Evolutionary conservation across 192 early-diverging fungal species (phyloP).

Genomic region (Coemansia sp.): DNA sequence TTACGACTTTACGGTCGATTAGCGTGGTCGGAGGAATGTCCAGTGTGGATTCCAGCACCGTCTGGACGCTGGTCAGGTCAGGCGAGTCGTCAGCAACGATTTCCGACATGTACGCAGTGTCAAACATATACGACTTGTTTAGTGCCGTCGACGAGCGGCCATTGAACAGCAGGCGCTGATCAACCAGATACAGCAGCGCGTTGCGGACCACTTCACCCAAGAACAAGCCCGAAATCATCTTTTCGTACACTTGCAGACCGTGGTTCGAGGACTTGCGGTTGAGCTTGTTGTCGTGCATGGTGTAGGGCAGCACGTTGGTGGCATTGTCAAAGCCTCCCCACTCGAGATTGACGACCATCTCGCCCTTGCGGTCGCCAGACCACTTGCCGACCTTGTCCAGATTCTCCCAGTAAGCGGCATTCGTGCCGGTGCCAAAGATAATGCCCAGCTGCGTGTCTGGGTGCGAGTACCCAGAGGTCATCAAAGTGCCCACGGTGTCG

Average conservation of each 20-base stretch:
- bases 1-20: conserved; percentile 69
- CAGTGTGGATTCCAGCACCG: conserved; percentile 54
- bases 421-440: conserved; percentile 93
- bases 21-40: conserved; percentile 58
- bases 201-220: conserved; percentile 87
- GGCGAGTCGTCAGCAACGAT: conserved; percentile 56
- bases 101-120: conserved; percentile 63
- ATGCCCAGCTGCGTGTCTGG: conserved; percentile 77
- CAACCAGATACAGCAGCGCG: conserved; percentile 75
- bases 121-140: conserved; percentile 59
- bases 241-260: conserved; percentile 88
- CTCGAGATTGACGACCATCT: conserved; percentile 96
- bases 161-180: conserved; percentile 72
- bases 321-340: conserved; percentile 83
- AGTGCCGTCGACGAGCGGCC: conserved; percentile 60
- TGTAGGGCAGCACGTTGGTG: conserved; percentile 73
- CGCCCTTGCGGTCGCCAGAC: conserved; percentile 54
- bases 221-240: conserved; percentile 94
- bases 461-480: conserved; percentile 83
- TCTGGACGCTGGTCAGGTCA: conserved; percentile 65
- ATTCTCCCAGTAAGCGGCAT: conserved; percentile 92
- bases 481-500: conserved; percentile 92
- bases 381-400: conserved; percentile 75
- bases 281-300: conserved; percentile 80
- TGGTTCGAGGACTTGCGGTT: conserved; percentile 77